phyloP scores from a whole-genome alignment of 345 rosid genomes.

The Lumnitzera littorea region DNA sequence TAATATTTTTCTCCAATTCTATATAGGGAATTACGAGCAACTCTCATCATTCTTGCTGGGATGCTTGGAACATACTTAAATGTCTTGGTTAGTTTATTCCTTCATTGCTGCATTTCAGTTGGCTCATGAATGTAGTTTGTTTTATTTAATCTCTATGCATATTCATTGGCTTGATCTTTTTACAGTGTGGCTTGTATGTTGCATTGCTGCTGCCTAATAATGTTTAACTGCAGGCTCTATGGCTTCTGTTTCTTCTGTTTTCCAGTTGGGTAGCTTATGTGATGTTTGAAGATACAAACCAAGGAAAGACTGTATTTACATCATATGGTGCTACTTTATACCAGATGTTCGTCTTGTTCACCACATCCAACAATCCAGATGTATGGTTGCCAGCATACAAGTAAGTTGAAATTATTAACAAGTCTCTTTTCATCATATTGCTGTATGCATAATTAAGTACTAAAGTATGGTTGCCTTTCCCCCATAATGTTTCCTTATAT shows the following conservation, averaged over 20 bases:
- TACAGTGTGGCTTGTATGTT: not conserved
- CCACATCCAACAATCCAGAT: conserved; percentile 98
- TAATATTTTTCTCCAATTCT: not conserved
- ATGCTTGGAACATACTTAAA: conserved; percentile 83
- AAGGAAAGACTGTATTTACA: conserved; percentile 61
- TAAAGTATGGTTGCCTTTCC: no score
- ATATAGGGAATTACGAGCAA: conserved; percentile 62
- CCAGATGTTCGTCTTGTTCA: conserved; percentile 83
- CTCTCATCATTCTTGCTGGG: conserved; percentile 66
- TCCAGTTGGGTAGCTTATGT: conserved; percentile 95
- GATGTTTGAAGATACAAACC: conserved; percentile 90
- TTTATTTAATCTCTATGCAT: not conserved
- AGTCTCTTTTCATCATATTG: no score
- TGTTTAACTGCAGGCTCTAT: conserved; percentile 59
- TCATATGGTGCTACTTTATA: conserved; percentile 79
- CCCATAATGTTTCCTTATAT: no score
- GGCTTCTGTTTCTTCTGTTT: conserved; percentile 80
- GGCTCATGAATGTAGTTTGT: no score
- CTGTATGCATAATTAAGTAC: no score
- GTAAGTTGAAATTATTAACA: conserved; percentile 36
- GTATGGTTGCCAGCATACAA: conserved; percentile 98
- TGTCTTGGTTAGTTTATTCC: conserved; percentile 62
- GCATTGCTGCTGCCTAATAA: conserved; percentile 16
- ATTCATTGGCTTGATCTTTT: not conserved
- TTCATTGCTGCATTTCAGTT: conserved; percentile 4